Conservation (phyloP, 768 basidiomycete genomes). For the Neoboletus brunneissimus region DNA sequence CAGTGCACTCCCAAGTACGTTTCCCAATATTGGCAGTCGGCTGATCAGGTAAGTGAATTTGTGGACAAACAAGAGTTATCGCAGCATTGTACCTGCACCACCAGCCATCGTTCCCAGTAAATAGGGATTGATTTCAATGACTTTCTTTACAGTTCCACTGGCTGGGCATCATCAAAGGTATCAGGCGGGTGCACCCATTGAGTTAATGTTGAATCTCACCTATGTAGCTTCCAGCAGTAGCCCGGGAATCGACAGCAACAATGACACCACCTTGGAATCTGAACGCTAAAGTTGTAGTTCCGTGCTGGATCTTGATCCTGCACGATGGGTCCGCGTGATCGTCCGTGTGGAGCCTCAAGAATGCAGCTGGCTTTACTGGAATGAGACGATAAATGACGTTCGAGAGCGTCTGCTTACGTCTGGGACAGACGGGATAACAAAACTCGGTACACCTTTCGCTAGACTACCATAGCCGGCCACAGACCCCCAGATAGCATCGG, state of each 20-base stretch:
- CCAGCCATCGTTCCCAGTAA: constrained; percentile 99
- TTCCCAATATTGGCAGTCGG: constrained; percentile 97
- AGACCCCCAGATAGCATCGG: constrained; percentile 79
- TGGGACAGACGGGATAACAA: constrained; percentile 67
- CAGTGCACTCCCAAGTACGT: constrained; percentile 99
- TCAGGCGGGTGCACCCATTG: background rate
- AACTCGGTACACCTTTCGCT: constrained; percentile 66
- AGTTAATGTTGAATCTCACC: constrained; percentile 50
- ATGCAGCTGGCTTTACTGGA: constrained; percentile 71
- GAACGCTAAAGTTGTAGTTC: constrained; percentile 98
- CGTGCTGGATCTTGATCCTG: constrained; percentile 97
- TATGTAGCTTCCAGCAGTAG: constrained; percentile 95
- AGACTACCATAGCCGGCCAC: constrained; percentile 77
- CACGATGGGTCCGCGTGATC: constrained; percentile 92
- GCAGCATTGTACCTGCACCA: constrained; percentile 73
- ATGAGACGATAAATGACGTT: constrained; percentile 5
- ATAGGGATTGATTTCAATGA: constrained; percentile 99
- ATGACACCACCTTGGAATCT: constrained; percentile 95
- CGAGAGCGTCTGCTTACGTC: constrained; percentile 53
- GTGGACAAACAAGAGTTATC: background rate
- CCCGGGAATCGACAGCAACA: constrained; percentile 98
- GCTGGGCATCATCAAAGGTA: constrained; percentile 45
- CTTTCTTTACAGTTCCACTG: constrained; percentile 97
- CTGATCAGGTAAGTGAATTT: constrained; percentile 37
- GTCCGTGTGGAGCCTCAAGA: constrained; percentile 91